These are phyloP conservation scores for Metarhizium robertsii DNA, from an alignment of 2,329 filamentous ascomycete genomes.

Conservation along the genomic window DNA sequence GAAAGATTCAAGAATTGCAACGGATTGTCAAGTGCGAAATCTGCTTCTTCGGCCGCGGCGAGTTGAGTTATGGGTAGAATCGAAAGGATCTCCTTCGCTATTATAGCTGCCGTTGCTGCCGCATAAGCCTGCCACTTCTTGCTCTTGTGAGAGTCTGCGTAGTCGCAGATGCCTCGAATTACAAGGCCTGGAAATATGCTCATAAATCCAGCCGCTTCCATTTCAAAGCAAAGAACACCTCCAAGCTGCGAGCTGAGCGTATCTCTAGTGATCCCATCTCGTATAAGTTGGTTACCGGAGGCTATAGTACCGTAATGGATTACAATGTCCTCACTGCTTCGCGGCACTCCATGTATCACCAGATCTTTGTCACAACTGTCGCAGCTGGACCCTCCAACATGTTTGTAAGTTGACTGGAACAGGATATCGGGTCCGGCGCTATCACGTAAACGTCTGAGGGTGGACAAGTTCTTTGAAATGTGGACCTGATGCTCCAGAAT, in stretches of 20 bases:
- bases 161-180: slow-evolving; percentile 31
- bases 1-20: not conserved
- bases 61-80: not conserved
- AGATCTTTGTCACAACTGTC: not conserved
- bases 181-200: slow-evolving; percentile 23
- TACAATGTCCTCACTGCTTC: not conserved
- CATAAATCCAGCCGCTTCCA: slow-evolving; percentile 11
- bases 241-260: slow-evolving; percentile 10
- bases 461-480: not conserved
- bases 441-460: not conserved
- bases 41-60: not conserved
- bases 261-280: slow-evolving; percentile 22
- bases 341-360: not conserved
- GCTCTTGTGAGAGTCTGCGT: slow-evolving; percentile 29
- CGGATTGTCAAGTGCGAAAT: not conserved
- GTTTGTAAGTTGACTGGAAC: not conserved
- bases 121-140: slow-evolving; percentile 28
- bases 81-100: slow-evolving; percentile 13
- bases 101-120: slow-evolving; percentile 22
- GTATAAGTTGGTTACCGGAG: slow-evolving; percentile 27
- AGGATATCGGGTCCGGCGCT: not conserved
- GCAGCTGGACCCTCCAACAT: not conserved
- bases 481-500: not conserved
- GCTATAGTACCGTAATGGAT: slow-evolving; percentile 18
- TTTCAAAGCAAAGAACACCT: slow-evolving; percentile 17